Evolutionary conservation across 441 rosid species (phyloP).

Genomic region (Omphalea diandra): DNA sequence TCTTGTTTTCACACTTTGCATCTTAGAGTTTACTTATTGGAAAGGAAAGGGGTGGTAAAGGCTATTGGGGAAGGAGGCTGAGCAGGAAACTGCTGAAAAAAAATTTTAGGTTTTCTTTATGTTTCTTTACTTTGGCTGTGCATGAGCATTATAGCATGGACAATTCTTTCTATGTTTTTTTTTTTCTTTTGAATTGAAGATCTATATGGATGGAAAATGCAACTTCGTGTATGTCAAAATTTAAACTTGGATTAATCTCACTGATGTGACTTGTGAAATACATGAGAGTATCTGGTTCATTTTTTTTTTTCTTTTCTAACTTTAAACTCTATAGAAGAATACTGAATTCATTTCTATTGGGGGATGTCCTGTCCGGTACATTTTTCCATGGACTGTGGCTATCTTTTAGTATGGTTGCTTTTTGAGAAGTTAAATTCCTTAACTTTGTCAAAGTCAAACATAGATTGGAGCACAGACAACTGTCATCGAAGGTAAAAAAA

Average conservation of each 20-base stretch:
- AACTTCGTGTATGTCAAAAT: neutral
- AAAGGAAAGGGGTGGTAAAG: neutral
- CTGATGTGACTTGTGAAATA: neutral
- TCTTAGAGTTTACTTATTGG: neutral
- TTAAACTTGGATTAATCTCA: neutral
- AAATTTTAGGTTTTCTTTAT: neutral
- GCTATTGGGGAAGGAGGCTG: neutral
- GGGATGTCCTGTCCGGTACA: neutral
- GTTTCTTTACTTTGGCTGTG: neutral
- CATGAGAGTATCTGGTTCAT: neutral
- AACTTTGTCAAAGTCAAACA: neutral
- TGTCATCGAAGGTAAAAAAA: neutral
- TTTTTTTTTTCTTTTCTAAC: neutral
- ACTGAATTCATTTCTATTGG: neutral
- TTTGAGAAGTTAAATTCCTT: neutral
- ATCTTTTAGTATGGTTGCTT: neutral
- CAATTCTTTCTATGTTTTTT: neutral
- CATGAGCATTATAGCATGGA: neutral
- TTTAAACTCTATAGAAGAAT: neutral
- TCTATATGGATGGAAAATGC: neutral
- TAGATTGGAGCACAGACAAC: neutral
- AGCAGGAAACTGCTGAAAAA: neutral
- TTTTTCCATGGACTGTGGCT: no score
- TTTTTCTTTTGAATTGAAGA: neutral
- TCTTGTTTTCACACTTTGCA: conserved; percentile 16